These are phyloP conservation scores for Opeltia flavorubescens DNA, from an alignment of 495 filamentous ascomycete species.

Conservation along the genomic window DNA sequence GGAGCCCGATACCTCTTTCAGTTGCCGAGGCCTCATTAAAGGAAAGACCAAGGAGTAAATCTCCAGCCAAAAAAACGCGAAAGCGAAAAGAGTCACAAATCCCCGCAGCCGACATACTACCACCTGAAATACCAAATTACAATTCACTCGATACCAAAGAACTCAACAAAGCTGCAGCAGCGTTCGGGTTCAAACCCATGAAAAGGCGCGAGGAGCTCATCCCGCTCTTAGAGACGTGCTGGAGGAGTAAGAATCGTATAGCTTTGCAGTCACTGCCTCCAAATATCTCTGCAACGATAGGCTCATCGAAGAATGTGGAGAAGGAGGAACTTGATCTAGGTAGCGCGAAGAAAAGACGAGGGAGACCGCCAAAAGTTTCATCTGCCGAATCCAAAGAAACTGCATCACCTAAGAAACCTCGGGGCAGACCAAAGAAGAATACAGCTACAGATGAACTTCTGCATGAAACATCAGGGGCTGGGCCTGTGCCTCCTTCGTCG, in stretches of 20 bases:
- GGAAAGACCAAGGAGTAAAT: conserved; percentile 7
- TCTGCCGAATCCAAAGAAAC: background rate
- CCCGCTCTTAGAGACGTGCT: conserved; percentile 56
- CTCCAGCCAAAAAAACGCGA: conserved; percentile 7
- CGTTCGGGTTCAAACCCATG: conserved; percentile 63
- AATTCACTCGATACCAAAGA: conserved; percentile 48
- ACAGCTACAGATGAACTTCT: too few species aligned
- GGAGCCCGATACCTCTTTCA: conserved; percentile 5
- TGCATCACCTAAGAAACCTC: conserved; percentile 14
- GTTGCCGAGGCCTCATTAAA: conserved; percentile 9
- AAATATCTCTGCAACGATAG: background rate
- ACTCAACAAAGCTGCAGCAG: conserved; percentile 44
- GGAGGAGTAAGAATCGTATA: conserved; percentile 34
- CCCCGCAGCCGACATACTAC: background rate
- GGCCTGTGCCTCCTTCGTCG: conserved; percentile 5
- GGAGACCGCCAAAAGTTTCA: conserved; percentile 6
- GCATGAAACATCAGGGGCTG: too few species aligned
- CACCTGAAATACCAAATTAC: conserved; percentile 42
- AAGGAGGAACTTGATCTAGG: conserved; percentile 12
- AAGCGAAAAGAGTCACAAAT: background rate
- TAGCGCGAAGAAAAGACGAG: conserved; percentile 8
- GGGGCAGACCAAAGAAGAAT: conserved; percentile 32
- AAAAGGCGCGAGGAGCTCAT: conserved; percentile 61
- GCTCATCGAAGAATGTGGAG: background rate
- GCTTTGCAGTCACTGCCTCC: conserved; percentile 8